Evolutionary conservation across 306 rosid species (phyloP).

Genomic region (Canavalia gladiata): DNA sequence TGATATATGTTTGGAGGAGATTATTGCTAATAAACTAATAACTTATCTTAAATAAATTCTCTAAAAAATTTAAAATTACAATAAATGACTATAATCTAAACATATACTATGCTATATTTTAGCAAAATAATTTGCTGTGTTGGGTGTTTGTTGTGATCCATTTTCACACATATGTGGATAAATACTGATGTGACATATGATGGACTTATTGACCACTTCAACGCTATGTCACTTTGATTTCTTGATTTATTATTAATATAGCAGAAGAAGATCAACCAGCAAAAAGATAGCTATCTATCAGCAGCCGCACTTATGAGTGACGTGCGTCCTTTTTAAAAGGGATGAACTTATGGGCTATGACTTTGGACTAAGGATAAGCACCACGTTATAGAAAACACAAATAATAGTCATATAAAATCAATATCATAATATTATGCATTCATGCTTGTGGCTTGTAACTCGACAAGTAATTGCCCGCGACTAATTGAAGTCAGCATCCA

Average conservation of each 20-base stretch:
- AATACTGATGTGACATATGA: background rate
- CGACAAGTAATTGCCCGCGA: slow-evolving; percentile 44
- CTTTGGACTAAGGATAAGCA: slow-evolving; percentile 52
- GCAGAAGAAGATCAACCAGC: background rate
- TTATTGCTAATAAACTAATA: background rate
- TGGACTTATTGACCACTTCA: slow-evolving; percentile 20
- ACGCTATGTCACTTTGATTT: background rate
- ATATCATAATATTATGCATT: background rate
- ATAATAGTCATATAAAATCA: background rate
- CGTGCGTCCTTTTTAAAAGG: slow-evolving; percentile 54
- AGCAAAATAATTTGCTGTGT: background rate
- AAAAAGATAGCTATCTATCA: slow-evolving; percentile 27
- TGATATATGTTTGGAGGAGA: background rate
- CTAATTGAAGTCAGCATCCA: slow-evolving; percentile 7
- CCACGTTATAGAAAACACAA: slow-evolving; percentile 12
- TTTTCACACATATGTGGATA: background rate
- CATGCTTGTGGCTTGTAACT: slow-evolving; percentile 54
- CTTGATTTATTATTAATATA: background rate
- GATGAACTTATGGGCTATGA: background rate
- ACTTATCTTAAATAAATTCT: background rate
- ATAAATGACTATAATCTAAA: background rate
- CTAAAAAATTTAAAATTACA: background rate
- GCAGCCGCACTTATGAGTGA: slow-evolving; percentile 48
- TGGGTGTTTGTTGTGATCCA: background rate
- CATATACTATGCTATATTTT: background rate